Conservation (phyloP, 768 basidiomycete species). For the Phylloporus sp. region DNA sequence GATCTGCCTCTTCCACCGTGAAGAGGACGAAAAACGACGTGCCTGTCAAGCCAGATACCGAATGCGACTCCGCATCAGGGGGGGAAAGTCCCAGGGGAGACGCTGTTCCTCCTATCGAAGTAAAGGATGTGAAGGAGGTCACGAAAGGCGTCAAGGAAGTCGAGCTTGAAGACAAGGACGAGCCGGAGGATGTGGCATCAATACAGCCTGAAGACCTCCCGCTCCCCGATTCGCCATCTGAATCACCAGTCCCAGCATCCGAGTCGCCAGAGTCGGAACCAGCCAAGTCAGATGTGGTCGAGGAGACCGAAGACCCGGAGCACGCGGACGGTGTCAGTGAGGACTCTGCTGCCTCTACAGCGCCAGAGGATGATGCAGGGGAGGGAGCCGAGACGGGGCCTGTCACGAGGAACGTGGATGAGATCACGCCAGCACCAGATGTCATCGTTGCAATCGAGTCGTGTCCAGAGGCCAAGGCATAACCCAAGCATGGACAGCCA, state of each 20-base stretch:
- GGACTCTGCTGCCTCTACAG: constrained; percentile 26
- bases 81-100: constrained; percentile 8
- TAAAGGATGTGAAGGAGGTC: constrained; percentile 62
- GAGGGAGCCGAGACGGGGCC: constrained; percentile 6
- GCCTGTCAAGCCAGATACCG: constrained; percentile 26
- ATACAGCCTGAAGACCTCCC: constrained; percentile 32
- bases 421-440: constrained; percentile 4
- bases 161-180: constrained; percentile 45
- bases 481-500: constrained; percentile 23
- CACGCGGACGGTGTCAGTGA: constrained; percentile 3
- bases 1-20: constrained; percentile 18
- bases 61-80: constrained; percentile 20
- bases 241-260: constrained; percentile 16
- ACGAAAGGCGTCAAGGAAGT: constrained; percentile 67
- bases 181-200: constrained; percentile 10
- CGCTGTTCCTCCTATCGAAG: constrained; percentile 24
- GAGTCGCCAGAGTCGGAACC: constrained; percentile 8
- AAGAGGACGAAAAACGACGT: constrained; percentile 34
- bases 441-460: constrained; percentile 3
- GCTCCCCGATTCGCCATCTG: constrained; percentile 36
- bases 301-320: constrained; percentile 12
- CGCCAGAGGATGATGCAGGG: constrained; percentile 1
- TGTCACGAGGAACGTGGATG: constrained; percentile 1
- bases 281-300: background rate
- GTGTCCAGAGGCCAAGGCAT: constrained; percentile 15